These are phyloP conservation scores for Elaeis guineensis DNA, from an alignment of 176 grass and related monocot genomes.

Conservation along the genomic window DNA sequence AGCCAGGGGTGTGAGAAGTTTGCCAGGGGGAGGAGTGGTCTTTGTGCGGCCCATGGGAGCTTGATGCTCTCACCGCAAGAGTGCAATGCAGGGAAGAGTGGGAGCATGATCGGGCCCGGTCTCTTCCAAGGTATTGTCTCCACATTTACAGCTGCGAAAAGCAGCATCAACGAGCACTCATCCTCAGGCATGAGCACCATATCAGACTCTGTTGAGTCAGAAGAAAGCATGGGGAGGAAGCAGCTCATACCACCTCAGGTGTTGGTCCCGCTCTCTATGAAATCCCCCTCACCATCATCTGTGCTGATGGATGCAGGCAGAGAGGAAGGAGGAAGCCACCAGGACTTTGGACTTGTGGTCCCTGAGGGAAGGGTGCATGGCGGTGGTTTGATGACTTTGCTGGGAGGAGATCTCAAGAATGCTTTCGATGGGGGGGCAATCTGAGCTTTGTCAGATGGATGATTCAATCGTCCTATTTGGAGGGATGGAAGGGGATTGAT, in stretches of 20 bases:
- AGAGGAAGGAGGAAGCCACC: conserved; percentile 27
- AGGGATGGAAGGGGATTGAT: not conserved
- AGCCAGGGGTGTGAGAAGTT: conserved; percentile 72
- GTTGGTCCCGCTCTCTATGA: conserved; percentile 66
- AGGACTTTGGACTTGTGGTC: conserved; percentile 34
- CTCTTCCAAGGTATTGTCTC: conserved; percentile 45
- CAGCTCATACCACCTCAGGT: conserved; percentile 59
- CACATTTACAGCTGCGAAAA: conserved; percentile 24
- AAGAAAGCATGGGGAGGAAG: conserved; percentile 27
- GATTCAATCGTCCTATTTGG: not conserved
- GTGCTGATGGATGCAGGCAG: conserved; percentile 1
- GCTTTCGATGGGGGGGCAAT: conserved; percentile 20
- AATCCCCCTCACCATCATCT: conserved; percentile 35
- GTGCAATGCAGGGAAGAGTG: conserved; percentile 12
- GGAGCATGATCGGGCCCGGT: conserved; percentile 18
- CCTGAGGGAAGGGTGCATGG: conserved; percentile 87
- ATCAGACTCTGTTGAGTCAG: conserved; percentile 40
- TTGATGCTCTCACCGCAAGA: conserved; percentile 32
- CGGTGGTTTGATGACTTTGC: conserved; percentile 73
- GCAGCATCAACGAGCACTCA: conserved; percentile 39
- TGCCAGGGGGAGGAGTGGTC: conserved; percentile 50
- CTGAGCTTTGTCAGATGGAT: conserved; percentile 11
- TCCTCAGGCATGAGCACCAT: conserved; percentile 39
- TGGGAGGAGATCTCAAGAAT: conserved; percentile 37
- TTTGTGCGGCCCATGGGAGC: conserved; percentile 60